Evolutionary conservation across 2,329 filamentous ascomycete genomes (phyloP).

Genomic region (Trichothecium sympodiale): DNA sequence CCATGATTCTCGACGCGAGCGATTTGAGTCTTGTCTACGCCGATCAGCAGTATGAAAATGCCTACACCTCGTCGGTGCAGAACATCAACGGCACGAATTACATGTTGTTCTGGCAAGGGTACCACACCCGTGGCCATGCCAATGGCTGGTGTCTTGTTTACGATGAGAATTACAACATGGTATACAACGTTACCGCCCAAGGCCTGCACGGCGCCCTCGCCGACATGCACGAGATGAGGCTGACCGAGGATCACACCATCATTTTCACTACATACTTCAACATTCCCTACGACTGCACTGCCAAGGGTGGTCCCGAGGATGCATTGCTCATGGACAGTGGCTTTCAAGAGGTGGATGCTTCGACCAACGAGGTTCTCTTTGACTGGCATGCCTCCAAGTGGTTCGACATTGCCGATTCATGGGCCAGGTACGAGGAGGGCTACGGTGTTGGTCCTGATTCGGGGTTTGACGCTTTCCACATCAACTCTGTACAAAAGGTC

Average conservation of each 20-base stretch:
- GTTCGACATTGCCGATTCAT: conserved; percentile 14
- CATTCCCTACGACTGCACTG: conserved; percentile 16
- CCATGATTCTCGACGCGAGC: conserved; percentile 21
- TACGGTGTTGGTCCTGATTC: conserved; percentile 17
- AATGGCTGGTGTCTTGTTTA: conserved; percentile 19
- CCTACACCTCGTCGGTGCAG: conserved; percentile 16
- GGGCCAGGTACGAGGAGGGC: conserved; percentile 14
- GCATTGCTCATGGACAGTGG: conserved; percentile 21
- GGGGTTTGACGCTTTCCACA: conserved; percentile 26
- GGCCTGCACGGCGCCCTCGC: conserved; percentile 19
- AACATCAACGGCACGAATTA: conserved; percentile 17
- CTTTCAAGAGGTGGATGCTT: conserved; percentile 26
- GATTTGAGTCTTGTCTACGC: conserved; percentile 27
- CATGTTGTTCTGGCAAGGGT: conserved; percentile 24
- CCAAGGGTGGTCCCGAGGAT: conserved; percentile 18
- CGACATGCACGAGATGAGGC: conserved; percentile 30
- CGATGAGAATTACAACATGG: conserved; percentile 23
- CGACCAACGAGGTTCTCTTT: conserved; percentile 23
- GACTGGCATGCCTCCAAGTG: conserved; percentile 23
- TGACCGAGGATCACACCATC: conserved; percentile 28
- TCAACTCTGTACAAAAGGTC: conserved; percentile 22
- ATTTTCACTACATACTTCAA: conserved; percentile 30
- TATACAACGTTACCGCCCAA: conserved; percentile 24
- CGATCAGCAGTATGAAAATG: conserved; percentile 18
- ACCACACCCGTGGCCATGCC: conserved; percentile 14